Evolutionary conservation across 768 basidiomycete genomes (phyloP), one percentile per base, ranked within the genome.

Genomic region (Suillus alpinus): DNA sequence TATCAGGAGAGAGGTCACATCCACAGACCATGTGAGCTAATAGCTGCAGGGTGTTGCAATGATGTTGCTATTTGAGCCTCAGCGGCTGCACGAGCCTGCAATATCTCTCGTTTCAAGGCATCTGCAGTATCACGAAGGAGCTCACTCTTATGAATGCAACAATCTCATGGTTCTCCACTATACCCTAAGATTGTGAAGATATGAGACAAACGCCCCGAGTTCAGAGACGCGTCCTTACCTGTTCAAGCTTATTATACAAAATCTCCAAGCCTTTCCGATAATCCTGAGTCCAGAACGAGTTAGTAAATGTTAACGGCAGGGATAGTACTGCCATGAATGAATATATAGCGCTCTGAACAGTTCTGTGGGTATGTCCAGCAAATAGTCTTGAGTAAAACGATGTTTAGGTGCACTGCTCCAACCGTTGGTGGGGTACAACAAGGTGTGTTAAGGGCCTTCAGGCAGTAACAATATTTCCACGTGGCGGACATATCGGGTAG

Each of bases 241-340:
- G 89, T 66, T 93, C 88, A 29, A 94, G 84, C 73, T 91, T 88
- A 47, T 69, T 73, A 70, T 85, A 93, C 36, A 94, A 75, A 26
- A 90, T 83, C 63, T 96, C 86, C 32, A 97, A 81, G 37, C 94
- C 95, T 61, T 77, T 84, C 49, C 92, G 81, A 71, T 93, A 95
- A 77, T 95, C 93, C 72, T 92, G 89, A 16, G 94, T 85, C 95
- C 95, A 97, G 79, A 97, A 97, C 34, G 94, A 95, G 73, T 96
- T 95, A 59, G 82, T 86, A 72, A 97, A 97, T 16, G 84, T 83
- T 61, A 93, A 80, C n/a, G 94, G 94, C 69, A 95, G 85, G 47
- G 93, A 91, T 63, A 96, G 77, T 65, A 92, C 89, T 63, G 93
- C 89, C 94, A 95, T 95, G 69, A 58, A 71, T 59, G 67, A 52